phyloP scores from a whole-genome alignment of 75 land plant genomes.

The Gnetum montanum region DNA sequence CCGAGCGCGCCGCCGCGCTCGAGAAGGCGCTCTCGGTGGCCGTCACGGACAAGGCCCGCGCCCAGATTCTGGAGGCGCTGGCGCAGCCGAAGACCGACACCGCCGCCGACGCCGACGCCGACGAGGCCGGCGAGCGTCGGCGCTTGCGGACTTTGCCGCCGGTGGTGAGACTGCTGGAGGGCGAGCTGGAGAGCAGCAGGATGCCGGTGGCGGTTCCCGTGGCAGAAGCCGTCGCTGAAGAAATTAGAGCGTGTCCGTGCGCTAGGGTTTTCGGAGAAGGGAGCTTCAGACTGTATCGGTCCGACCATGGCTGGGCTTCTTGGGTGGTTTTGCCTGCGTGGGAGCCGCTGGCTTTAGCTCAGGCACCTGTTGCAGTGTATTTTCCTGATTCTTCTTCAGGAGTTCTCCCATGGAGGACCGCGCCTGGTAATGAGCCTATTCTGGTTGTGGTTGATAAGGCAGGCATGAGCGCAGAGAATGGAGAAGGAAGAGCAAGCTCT shows the following conservation, averaged over 20 bases:
- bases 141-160: too few relatives aligned
- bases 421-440: constrained; percentile 43
- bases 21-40: constrained; percentile 48
- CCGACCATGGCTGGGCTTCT: constrained; percentile 57
- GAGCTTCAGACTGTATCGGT: constrained; percentile 53
- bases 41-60: constrained; percentile 47
- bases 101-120: constrained; percentile 15
- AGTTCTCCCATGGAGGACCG: constrained; percentile 53
- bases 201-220: constrained; percentile 64
- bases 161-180: constrained; percentile 48
- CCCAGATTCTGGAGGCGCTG: constrained; percentile 24
- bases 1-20: constrained; percentile 25
- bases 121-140: constrained; percentile 1
- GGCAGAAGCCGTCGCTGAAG: constrained; percentile 23
- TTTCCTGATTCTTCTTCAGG: constrained; percentile 46
- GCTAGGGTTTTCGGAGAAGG: constrained; percentile 33
- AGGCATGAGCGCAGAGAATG: constrained; percentile 20
- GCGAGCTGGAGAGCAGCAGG: constrained; percentile 60
- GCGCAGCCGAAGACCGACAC: constrained; percentile 9
- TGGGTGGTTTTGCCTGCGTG: constrained; percentile 90
- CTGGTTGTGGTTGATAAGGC: constrained; percentile 64
- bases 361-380: constrained; percentile 51
- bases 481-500: too few relatives aligned
- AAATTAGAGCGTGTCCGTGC: constrained; percentile 36
- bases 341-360: constrained; percentile 47